phyloP scores from a whole-genome alignment of 2,329 filamentous ascomycete species.

The Coleophoma crateriformis region DNA sequence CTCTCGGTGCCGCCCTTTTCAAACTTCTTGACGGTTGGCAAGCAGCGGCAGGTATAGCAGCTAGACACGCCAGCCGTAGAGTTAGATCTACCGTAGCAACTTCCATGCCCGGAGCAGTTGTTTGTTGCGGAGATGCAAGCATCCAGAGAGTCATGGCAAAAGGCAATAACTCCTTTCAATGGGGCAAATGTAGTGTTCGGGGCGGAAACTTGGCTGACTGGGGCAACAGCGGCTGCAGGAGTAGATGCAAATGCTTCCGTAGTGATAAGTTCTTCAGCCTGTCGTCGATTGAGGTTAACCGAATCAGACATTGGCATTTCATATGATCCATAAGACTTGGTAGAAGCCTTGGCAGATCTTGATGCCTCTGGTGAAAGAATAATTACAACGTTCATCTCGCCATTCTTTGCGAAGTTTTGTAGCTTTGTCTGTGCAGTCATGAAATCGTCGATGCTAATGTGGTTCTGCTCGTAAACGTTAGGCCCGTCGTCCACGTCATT shows the following conservation, averaged over 20 bases:
- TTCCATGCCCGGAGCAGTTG: slow-evolving; percentile 78
- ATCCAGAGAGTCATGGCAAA: slow-evolving; percentile 69
- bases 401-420: slow-evolving; percentile 16
- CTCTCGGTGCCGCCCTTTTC: slow-evolving; percentile 34
- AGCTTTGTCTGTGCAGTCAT: slow-evolving; percentile 17
- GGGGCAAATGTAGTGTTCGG: slow-evolving; percentile 11
- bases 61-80: slow-evolving; percentile 34
- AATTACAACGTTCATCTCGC: slow-evolving; percentile 22
- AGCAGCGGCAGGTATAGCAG: slow-evolving; percentile 80
- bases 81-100: slow-evolving; percentile 64
- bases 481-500: too few relatives aligned
- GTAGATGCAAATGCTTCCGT: slow-evolving; percentile 7
- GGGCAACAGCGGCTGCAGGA: slow-evolving; percentile 1
- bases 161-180: slow-evolving; percentile 40
- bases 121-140: slow-evolving; percentile 66
- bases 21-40: slow-evolving; percentile 43
- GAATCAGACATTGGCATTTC: slow-evolving; percentile 8
- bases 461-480: background rate
- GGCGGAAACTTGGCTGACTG: slow-evolving; percentile 10
- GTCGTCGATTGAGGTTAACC: slow-evolving; percentile 15
- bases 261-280: slow-evolving; percentile 21
- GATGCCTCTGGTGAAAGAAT: slow-evolving; percentile 22
- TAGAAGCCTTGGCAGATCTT: slow-evolving; percentile 9
- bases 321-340: slow-evolving; percentile 22
- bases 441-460: slow-evolving; percentile 10